Conservation (phyloP, 148 eudicot genomes). For the Chenopodium berlandieri region DNA sequence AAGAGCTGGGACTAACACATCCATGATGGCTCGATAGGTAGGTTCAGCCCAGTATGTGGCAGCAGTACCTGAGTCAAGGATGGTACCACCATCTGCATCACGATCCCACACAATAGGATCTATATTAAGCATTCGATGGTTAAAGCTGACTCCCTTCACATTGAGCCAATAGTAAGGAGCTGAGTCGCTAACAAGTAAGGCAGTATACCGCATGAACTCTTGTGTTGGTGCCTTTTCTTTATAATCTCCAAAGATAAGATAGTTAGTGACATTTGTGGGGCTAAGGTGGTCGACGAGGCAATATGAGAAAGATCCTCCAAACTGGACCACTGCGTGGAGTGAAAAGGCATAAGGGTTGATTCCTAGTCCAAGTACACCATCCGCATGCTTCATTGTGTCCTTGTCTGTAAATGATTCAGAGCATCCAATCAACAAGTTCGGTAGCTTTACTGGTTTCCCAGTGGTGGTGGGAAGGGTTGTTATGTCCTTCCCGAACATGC, state of each 20-base stretch:
- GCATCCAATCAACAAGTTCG: conserved; percentile 42
- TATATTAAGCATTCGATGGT: conserved; percentile 34
- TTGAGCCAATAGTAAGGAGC: conserved; percentile 30
- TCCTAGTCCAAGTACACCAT: conserved; percentile 52
- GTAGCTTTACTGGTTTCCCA: conserved; percentile 21
- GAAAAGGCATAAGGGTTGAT: conserved; percentile 38
- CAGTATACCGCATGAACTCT: conserved; percentile 35
- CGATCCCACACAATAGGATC: conserved; percentile 37
- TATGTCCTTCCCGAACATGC: conserved; percentile 40
- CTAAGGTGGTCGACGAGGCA: conserved; percentile 56
- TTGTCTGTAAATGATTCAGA: conserved; percentile 27
- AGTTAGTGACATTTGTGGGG: conserved; percentile 33
- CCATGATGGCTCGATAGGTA: conserved; percentile 38
- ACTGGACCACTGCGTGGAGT: conserved; percentile 23
- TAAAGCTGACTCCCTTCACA: conserved; percentile 42
- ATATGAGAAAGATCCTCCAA: conserved; percentile 51
- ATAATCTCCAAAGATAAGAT: conserved; percentile 35
- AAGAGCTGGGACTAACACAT: conserved; percentile 22
- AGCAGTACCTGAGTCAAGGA: conserved; percentile 32
- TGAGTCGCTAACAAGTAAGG: conserved; percentile 19
- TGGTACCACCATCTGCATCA: conserved; percentile 33
- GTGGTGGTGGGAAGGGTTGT: conserved; percentile 32
- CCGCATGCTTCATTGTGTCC: conserved; percentile 23
- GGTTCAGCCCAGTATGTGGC: conserved; percentile 31
- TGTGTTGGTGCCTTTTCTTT: conserved; percentile 18